Evolutionary conservation across 1,139 yeast species (phyloP).

Genomic region (Debaryomyces sp.): DNA sequence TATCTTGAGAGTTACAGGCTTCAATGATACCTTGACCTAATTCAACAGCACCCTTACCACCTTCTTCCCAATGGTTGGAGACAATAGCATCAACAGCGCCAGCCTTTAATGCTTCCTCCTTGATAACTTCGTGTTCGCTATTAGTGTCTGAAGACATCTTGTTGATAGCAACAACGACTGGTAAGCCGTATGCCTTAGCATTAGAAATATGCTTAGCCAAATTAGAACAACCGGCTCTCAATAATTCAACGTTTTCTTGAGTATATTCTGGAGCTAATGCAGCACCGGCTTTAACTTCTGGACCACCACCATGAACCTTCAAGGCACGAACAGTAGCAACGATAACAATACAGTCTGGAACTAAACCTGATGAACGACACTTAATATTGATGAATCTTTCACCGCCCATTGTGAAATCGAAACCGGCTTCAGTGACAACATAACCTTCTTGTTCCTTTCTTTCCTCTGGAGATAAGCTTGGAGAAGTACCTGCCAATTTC

Average conservation of each 20-base stretch:
- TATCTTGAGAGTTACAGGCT: constrained; percentile 59
- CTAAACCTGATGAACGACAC: constrained; percentile 89
- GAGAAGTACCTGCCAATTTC: constrained; percentile 80
- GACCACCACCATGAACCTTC: constrained; percentile 98
- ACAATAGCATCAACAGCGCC: constrained; percentile 95
- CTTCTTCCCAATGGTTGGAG: constrained; percentile 97
- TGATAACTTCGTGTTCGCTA: constrained; percentile 82
- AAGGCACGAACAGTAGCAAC: constrained; percentile 98
- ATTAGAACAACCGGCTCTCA: constrained; percentile 84
- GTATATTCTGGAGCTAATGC: constrained; percentile 86
- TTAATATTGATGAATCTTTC: constrained; percentile 96
- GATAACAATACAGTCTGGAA: constrained; percentile 90
- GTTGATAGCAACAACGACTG: constrained; percentile 96
- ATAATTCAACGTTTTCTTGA: constrained; percentile 81
- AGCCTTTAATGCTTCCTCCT: constrained; percentile 82
- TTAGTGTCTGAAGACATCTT: constrained; percentile 84
- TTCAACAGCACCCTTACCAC: constrained; percentile 91
- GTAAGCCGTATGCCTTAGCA: constrained; percentile 85
- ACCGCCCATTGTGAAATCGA: constrained; percentile 99
- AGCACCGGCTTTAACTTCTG: constrained; percentile 95
- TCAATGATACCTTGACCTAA: constrained; percentile 84
- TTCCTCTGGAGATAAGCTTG: constrained; percentile 49
- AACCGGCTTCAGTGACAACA: constrained; percentile 97
- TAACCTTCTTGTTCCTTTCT: constrained; percentile 74
- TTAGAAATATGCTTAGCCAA: constrained; percentile 89